Evolutionary conservation across 352 stramenopile genomes (phyloP).

Genomic region (Pythium rhizo-oryzae): DNA sequence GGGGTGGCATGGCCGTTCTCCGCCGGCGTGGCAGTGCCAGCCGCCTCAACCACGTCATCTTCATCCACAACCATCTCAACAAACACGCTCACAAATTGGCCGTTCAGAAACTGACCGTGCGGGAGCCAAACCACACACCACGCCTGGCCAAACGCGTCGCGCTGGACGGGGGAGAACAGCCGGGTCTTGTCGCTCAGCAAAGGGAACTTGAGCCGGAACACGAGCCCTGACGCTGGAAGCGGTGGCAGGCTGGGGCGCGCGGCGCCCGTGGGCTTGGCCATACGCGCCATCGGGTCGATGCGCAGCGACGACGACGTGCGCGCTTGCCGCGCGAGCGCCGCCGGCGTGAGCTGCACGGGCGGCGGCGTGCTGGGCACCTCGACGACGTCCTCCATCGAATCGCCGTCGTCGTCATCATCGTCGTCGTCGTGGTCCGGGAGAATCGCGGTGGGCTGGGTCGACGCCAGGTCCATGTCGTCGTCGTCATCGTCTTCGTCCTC

Average conservation of each 20-base stretch:
- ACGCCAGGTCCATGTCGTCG: conserved; percentile 26
- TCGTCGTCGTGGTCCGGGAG: conserved; percentile 24
- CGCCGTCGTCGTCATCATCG: conserved; percentile 13
- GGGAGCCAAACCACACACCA: conserved; percentile 77
- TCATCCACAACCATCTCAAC: conserved; percentile 52
- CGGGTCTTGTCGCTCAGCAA: conserved; percentile 43
- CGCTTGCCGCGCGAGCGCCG: conserved; percentile 19
- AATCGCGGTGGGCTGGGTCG: conserved; percentile 17
- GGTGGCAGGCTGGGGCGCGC: neutral
- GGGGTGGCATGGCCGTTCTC: conserved; percentile 6
- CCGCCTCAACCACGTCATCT: neutral
- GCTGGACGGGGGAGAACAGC: conserved; percentile 34
- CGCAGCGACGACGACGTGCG: conserved; percentile 16
- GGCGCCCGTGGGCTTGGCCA: conserved; percentile 21
- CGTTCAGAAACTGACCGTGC: conserved; percentile 43
- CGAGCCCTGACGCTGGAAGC: conserved; percentile 13
- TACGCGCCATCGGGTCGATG: conserved; percentile 28
- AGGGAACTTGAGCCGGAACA: conserved; percentile 38
- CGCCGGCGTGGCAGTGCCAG: too few relatives aligned
- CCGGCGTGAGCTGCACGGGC: conserved; percentile 26
- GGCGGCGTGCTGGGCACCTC: conserved; percentile 29
- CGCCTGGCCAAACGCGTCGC: conserved; percentile 40
- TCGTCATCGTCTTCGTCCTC: conserved; percentile 27
- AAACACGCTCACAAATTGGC: conserved; percentile 56
- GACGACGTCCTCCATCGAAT: conserved; percentile 19